Conservation (phyloP, 2,329 filamentous ascomycete species). For the Aspergillus sp. region DNA sequence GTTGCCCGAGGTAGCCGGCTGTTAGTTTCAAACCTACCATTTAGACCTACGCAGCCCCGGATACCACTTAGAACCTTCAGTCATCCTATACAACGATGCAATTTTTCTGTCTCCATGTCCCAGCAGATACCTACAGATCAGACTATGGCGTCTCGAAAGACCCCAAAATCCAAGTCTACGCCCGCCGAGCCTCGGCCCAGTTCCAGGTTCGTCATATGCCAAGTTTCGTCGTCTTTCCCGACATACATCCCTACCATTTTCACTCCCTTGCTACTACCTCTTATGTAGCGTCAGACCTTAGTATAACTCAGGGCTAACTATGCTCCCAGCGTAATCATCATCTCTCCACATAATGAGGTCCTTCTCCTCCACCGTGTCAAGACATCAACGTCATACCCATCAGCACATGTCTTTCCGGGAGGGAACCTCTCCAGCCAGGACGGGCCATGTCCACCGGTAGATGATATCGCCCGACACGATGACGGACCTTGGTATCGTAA, state of each 20-base stretch:
- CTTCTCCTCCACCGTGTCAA: conserved; percentile 83
- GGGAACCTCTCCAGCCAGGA: conserved; percentile 79
- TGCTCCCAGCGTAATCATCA: conserved; percentile 68
- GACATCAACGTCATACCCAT: conserved; percentile 80
- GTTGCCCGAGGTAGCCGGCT: conserved; percentile 13
- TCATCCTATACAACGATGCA: conserved; percentile 12
- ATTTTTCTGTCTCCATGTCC: conserved; percentile 15
- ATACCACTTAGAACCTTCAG: neutral
- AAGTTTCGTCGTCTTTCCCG: neutral
- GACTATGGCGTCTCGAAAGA: conserved; percentile 27
- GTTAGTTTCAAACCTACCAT: conserved; percentile 7
- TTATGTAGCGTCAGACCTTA: neutral
- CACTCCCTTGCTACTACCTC: neutral
- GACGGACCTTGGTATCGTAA: conserved; percentile 76
- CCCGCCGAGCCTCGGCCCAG: conserved; percentile 61
- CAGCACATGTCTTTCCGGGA: conserved; percentile 93
- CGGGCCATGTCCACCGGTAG: conserved; percentile 56
- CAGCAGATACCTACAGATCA: conserved; percentile 4
- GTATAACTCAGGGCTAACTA: conserved; percentile 11
- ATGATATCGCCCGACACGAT: conserved; percentile 61
- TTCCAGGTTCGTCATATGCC: conserved; percentile 53
- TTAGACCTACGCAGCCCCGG: neutral
- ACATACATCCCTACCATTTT: neutral
- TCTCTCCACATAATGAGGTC: conserved; percentile 85
- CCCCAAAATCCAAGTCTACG: conserved; percentile 35